Conservation (phyloP, 2,329 filamentous ascomycete genomes). For the Neurospora crassa region DNA sequence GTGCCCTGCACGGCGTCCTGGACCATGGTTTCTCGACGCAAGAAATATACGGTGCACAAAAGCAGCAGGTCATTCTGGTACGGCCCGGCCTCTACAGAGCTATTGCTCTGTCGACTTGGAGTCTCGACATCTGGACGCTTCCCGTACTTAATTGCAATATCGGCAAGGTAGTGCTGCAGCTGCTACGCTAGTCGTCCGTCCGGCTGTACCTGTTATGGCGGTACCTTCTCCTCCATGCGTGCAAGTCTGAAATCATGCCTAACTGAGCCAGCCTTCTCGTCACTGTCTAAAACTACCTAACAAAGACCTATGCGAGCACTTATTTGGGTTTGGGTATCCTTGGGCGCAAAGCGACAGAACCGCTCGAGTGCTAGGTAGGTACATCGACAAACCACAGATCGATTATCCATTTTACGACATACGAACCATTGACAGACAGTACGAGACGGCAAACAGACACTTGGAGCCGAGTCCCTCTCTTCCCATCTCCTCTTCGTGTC, state of each 20-base stretch:
- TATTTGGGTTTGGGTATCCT: conserved; percentile 6
- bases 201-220: neutral
- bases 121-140: neutral
- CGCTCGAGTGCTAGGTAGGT: neutral
- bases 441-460: conserved; percentile 3
- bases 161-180: neutral
- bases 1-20: neutral
- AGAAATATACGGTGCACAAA: neutral
- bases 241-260: neutral
- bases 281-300: conserved; percentile 2
- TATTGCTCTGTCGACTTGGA: neutral
- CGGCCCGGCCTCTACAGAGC: neutral
- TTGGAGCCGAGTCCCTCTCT: conserved; percentile 3
- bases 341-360: conserved; percentile 7
- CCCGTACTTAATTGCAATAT: neutral
- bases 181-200: neutral
- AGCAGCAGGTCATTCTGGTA: neutral
- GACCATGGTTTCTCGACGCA: neutral
- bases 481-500: conserved; percentile 2
- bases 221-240: neutral
- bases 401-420: neutral
- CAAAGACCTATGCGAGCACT: conserved; percentile 1
- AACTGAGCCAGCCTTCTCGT: neutral
- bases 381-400: neutral
- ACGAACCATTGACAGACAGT: conserved; percentile 7